Conservation (phyloP, 179 eudicot genomes). For the Silene coronaria region DNA sequence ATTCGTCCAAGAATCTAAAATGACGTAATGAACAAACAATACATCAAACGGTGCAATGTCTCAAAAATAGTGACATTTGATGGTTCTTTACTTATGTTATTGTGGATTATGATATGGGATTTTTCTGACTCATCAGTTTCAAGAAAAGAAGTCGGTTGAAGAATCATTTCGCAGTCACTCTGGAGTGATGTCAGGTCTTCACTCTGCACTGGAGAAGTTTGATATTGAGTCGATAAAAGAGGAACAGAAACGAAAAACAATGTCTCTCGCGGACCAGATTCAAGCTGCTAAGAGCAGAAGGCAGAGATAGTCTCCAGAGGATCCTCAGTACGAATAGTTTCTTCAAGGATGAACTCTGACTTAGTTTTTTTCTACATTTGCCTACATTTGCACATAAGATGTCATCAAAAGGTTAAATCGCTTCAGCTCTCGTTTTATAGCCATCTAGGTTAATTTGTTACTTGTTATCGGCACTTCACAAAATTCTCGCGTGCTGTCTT, state of each 20-base stretch:
- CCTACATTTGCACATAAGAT: not conserved
- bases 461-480: not conserved
- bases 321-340: not conserved
- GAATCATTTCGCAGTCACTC: constrained; percentile 20
- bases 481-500: not conserved
- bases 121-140: constrained; percentile 37
- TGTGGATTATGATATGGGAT: constrained; percentile 3
- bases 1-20: no score
- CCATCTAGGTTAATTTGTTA: not conserved
- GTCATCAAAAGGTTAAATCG: constrained; percentile 14
- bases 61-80: no score
- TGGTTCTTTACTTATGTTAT: not conserved
- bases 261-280: constrained; percentile 83
- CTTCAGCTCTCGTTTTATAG: not conserved
- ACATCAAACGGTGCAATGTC: no score
- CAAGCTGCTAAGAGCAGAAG: constrained; percentile 64
- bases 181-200: constrained; percentile 33
- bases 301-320: constrained; percentile 17
- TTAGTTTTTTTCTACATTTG: not conserved
- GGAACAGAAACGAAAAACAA: constrained; percentile 33
- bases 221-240: constrained; percentile 51
- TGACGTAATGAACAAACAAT: no score
- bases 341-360: not conserved
- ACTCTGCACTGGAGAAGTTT: constrained; percentile 55
- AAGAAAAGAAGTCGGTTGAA: constrained; percentile 26